Base-by-base conservation (phyloP, 306 rosid genomes). In the Corylus heterophylla region DNA sequence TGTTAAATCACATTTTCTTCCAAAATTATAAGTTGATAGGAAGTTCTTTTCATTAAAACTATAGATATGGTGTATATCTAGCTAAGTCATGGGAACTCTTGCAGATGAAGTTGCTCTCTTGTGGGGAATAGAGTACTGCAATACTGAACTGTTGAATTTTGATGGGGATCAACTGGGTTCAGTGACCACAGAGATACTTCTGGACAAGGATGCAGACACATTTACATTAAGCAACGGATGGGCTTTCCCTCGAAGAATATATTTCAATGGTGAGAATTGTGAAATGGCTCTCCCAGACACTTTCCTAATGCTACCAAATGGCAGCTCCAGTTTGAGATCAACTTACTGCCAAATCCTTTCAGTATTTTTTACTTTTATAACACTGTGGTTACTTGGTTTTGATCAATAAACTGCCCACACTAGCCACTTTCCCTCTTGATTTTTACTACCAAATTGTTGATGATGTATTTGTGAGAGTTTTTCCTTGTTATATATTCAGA, bases 241-340 rank as follows among this genome's bases (percentile, higher is more conserved):
- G 98, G 87, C 83, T 7, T 82, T 94, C n/a, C 98, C 96, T 0
- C 78, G 91, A 79, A 89, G 94, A 79, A 66, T 94, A 76, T 93
- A 94, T 58, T 92, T 92, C 90, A 88, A 92, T 37, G 97, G 97
- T 1, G 98, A 91, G 37, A 54, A 80, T 67, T 91, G 97, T 69
- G 80, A 84, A 69, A 93, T 93, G 97, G 89, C 95, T 44, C 81
- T 77, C 20, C 95, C 97, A 13, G 89, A 90, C 78, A 79, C 71
- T 20, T 93, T 85, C 62, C 98, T 97, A 49, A 76, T 67, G 79
- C 79, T 92, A 56, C 97, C 97, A 80, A 90, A 89, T 80, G 82
- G 75, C 50, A 54, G 61, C 83, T 76, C 78, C 69, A 75, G 8
- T 50, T 70, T 79, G 47, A 45, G 63, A 74, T 78, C 80, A 1